Base-by-base conservation (phyloP, 2,329 filamentous ascomycete genomes). In the Phoma sp. region DNA sequence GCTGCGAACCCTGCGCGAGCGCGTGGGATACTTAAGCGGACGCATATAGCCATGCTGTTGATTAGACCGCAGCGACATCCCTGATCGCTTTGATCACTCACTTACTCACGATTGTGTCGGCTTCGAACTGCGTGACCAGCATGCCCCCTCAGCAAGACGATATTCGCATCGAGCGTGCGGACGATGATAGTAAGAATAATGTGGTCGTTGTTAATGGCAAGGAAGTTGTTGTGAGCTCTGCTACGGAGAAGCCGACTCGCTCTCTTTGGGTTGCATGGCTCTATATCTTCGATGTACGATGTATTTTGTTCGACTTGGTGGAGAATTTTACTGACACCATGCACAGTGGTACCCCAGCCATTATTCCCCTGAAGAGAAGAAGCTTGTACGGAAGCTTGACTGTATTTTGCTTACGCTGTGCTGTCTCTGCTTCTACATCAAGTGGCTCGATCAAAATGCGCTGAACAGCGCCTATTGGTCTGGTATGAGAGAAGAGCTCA, bases 391-490 rank as follows among this genome's bases (percentile, higher is more conserved):
- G 2, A 65, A 65, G 42, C 60, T 63, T 26, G 62, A 65, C 29
- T 54, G 56, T 15, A 59, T 63, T 17, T 21, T 65, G 23, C 56
- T 63, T 11, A 65, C 58, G 5, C 38, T 65, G 7, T 62, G 62
- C 45, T 65, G 60, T 38, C 46, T 65, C 5, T 65, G 62, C 47
- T 65, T 65, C 42, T 65, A 61, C 49, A 61, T 65, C 48, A 65
- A 65, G 30, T 61, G 58, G 58, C 60, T 65, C 10, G 62, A 65
- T 48, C 62, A 65, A 29, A 65, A 65, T 40, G 58, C 56, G 4
- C 32, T 65, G 14, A 61, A 56, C 34, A 63, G 51, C 11, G 62
- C 62, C 2, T 64, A 65, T 34, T 57, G 57, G 38, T 65, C 62
- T 14, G 62, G 62, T 14, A 65, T 65, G 62, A 47, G 42, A 10